A percentile compares a stretch with the other conserved stretches of the same genome.
Conservation (phyloP, 768 basidiomycete species). For the Tephrocybe sp. region DNA sequence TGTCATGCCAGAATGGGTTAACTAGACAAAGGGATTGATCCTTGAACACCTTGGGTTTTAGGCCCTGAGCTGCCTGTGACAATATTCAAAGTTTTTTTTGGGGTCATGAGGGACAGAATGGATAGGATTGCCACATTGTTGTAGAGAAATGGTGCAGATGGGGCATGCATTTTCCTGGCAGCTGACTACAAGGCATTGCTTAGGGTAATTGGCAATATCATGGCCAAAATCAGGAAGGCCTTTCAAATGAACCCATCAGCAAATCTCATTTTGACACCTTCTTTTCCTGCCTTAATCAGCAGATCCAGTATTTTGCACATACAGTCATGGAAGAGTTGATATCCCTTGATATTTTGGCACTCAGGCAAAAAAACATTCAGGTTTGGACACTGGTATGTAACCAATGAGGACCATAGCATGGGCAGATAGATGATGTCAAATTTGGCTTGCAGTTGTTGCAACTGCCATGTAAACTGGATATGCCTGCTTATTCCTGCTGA, state of each 20-base stretch:
- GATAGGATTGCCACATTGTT: conserved; percentile 20
- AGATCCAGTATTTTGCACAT: conserved; percentile 25
- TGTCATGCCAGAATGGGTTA: too few species aligned
- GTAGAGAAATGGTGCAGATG: conserved; percentile 18
- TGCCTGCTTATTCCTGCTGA: neutral
- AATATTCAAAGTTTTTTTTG: too few species aligned
- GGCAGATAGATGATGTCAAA: neutral
- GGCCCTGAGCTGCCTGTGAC: too few species aligned
- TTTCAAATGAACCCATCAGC: conserved; percentile 24
- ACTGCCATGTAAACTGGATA: too few species aligned
- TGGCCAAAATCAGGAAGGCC: conserved; percentile 31
- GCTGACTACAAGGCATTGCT: conserved; percentile 32
- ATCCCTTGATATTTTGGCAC: conserved; percentile 12
- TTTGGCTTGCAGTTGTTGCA: too few species aligned
- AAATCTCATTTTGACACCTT: too few species aligned
- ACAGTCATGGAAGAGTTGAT: conserved; percentile 34
- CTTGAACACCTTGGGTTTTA: too few species aligned
- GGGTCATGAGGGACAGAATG: too few species aligned
- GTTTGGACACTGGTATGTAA: conserved; percentile 32
- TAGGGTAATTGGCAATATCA: conserved; percentile 33
- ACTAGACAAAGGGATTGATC: too few species aligned
- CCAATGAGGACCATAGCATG: conserved; percentile 30
- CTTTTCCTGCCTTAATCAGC: conserved; percentile 28
- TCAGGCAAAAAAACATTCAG: conserved; percentile 21
- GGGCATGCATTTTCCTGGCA: conserved; percentile 27